Percentiles rank a stretch among this genome's conserved stretches.
Conservation (phyloP, 306 rosid species). For the Pyrus betulifolia region DNA sequence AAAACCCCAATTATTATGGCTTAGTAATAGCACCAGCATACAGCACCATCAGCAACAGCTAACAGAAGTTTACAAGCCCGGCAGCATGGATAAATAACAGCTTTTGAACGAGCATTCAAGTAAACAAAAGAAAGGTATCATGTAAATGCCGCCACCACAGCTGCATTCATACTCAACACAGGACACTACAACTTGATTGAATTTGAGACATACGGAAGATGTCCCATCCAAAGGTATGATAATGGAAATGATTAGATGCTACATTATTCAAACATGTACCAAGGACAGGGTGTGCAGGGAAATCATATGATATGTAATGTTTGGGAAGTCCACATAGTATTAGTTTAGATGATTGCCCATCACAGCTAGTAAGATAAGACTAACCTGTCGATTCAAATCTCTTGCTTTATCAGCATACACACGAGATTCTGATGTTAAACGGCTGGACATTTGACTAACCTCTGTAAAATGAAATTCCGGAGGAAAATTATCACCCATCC, state of each 20-base stretch:
- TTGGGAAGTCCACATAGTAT: neutral
- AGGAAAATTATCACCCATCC: slow-evolving; percentile 7
- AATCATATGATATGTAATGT: neutral
- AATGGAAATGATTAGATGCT: neutral
- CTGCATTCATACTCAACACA: neutral
- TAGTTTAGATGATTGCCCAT: neutral
- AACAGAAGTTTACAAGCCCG: neutral
- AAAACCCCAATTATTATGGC: neutral
- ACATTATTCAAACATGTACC: neutral
- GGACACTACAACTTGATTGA: neutral
- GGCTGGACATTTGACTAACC: slow-evolving; percentile 98
- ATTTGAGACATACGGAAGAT: neutral
- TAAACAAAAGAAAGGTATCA: neutral
- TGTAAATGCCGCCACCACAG: neutral
- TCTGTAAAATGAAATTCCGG: slow-evolving; percentile 49
- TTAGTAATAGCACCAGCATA: neutral
- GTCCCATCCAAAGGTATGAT: neutral
- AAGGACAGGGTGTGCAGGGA: neutral
- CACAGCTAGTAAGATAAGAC: slow-evolving; percentile 21
- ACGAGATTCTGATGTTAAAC: slow-evolving; percentile 91
- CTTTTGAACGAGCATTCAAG: neutral
- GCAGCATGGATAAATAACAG: neutral
- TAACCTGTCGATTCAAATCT: slow-evolving; percentile 89
- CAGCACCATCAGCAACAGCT: neutral
- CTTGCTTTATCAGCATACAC: slow-evolving; percentile 87